These are phyloP conservation scores for Eucalyptus cloeziana DNA, from an alignment of 345 rosid genomes.

Conservation along the genomic window DNA sequence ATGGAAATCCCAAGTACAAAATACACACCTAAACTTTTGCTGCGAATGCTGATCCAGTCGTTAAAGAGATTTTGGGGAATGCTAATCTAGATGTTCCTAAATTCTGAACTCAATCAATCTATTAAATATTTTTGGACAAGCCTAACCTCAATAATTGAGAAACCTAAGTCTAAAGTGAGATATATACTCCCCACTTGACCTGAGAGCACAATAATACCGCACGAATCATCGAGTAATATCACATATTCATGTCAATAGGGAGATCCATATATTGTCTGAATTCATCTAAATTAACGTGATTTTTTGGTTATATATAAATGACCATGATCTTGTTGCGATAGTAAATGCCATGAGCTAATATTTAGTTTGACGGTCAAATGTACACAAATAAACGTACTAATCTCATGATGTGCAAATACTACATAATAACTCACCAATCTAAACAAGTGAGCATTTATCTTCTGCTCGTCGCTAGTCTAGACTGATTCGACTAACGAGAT, in stretches of 20 bases:
- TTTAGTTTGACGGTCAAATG: neutral
- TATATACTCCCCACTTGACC: neutral
- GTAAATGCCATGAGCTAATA: neutral
- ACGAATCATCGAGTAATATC: neutral
- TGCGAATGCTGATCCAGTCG: neutral
- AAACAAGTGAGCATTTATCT: neutral
- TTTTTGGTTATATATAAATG: neutral
- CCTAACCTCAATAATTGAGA: neutral
- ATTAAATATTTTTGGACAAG: neutral
- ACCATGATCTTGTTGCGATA: neutral
- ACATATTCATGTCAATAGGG: neutral
- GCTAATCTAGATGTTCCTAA: neutral
- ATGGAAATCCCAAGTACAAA: neutral
- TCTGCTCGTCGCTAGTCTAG: neutral
- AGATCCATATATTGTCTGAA: neutral
- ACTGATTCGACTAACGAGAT: neutral
- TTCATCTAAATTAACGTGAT: neutral
- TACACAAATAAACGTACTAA: neutral
- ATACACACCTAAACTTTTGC: neutral
- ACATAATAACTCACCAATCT: neutral
- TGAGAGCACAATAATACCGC: neutral
- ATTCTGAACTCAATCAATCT: neutral
- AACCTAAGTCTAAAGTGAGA: neutral
- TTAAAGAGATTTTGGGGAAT: neutral
- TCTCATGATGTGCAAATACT: neutral